Percentiles rank a stretch among this genome's conserved stretches.
Conservation (phyloP, 2,329 filamentous ascomycete species). For the Botryotinia convoluta region DNA sequence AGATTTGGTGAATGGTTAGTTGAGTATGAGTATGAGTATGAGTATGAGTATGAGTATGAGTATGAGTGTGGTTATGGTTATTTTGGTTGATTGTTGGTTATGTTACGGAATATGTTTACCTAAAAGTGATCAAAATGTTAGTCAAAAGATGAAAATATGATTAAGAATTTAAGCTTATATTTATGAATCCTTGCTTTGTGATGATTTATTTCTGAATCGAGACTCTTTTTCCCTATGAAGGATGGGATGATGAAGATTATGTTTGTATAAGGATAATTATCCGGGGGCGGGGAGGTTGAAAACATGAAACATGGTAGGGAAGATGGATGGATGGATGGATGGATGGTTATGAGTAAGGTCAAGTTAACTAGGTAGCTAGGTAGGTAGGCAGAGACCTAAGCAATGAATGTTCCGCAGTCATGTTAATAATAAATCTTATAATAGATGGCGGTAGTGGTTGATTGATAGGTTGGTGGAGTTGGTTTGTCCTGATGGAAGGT, state of each 20-base stretch:
- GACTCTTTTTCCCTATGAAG: neutral
- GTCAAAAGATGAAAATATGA: neutral
- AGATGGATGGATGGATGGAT: too few relatives aligned
- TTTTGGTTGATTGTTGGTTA: neutral
- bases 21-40: too few relatives aligned
- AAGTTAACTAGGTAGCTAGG: too few relatives aligned
- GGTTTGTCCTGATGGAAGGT: neutral
- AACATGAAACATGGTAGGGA: neutral
- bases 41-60: too few relatives aligned
- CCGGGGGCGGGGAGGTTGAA: neutral
- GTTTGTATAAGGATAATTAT: neutral
- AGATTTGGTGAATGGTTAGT: neutral
- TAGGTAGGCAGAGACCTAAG: too few relatives aligned
- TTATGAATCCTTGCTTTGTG: neutral
- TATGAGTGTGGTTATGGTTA: neutral
- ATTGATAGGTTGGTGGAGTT: neutral
- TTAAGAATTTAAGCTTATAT: neutral
- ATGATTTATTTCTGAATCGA: neutral
- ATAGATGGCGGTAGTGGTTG: neutral
- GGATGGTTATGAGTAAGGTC: neutral
- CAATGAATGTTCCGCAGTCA: neutral
- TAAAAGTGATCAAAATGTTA: neutral
- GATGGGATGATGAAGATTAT: neutral
- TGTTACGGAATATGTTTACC: neutral
- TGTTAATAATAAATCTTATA: neutral